phyloP scores from a whole-genome alignment of 768 basidiomycete genomes.

The Lentinus brumalis region DNA sequence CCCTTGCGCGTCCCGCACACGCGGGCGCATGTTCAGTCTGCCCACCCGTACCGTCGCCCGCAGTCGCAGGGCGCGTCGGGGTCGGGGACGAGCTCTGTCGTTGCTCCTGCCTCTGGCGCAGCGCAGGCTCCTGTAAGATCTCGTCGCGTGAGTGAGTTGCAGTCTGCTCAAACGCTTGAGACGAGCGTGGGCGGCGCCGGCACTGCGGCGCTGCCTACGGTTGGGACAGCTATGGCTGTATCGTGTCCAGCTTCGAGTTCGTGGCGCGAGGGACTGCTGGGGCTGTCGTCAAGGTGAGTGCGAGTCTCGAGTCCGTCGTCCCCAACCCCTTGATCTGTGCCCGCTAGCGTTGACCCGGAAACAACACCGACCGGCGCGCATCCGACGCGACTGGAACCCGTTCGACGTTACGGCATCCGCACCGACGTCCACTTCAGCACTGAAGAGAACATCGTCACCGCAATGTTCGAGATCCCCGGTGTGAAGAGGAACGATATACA shows the following conservation, averaged over 20 bases:
- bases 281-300: constrained; percentile 13
- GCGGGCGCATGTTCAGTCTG: constrained; percentile 16
- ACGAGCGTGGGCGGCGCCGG: constrained; percentile 5
- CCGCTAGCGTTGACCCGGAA: constrained; percentile 4
- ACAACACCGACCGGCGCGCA: constrained; percentile 1
- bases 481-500: constrained; percentile 57
- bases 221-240: constrained; percentile 19
- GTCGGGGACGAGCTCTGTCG: constrained; percentile 8
- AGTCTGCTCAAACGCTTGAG: constrained; percentile 10
- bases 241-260: constrained; percentile 20
- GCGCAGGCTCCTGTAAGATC: constrained; percentile 18
- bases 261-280: constrained; percentile 19
- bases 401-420: constrained; percentile 50
- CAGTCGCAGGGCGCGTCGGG: constrained; percentile 17
- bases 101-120: neutral
- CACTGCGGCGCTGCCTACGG: constrained; percentile 4
- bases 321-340: constrained; percentile 14
- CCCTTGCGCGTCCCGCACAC: constrained; percentile 13
- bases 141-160: constrained; percentile 23
- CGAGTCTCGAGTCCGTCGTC: neutral
- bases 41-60: constrained; percentile 25
- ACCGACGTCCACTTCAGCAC: constrained; percentile 62
- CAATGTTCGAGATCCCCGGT: constrained; percentile 72
- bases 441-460: constrained; percentile 51
- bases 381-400: neutral